Evolutionary conservation across 2,329 filamentous ascomycete species (phyloP).

Genomic region (Bipolaris sorokiniana): DNA sequence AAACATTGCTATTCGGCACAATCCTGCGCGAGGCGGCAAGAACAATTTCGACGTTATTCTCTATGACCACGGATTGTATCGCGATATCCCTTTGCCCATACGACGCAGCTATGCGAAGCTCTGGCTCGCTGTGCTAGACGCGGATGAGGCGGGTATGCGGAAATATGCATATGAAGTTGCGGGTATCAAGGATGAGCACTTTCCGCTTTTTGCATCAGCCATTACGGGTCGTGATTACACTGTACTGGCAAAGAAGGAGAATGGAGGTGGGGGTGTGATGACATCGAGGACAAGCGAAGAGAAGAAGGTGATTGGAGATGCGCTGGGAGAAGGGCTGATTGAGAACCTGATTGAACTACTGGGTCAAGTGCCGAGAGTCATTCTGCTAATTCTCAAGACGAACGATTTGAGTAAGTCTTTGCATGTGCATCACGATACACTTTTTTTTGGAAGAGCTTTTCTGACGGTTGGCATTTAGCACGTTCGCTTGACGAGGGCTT

Average conservation of each 20-base stretch:
- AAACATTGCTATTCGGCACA: slow-evolving; percentile 90
- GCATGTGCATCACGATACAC: not conserved
- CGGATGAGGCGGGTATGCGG: slow-evolving; percentile 84
- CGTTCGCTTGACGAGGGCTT: slow-evolving; percentile 90
- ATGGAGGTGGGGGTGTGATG: slow-evolving; percentile 50
- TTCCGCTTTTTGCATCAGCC: slow-evolving; percentile 92
- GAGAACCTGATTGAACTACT: slow-evolving; percentile 87
- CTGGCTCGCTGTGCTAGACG: slow-evolving; percentile 94
- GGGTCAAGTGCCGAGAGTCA: slow-evolving; percentile 86
- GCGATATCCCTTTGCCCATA: slow-evolving; percentile 80
- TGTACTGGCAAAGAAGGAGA: slow-evolving; percentile 65
- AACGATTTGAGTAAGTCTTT: slow-evolving; percentile 80
- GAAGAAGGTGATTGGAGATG: slow-evolving; percentile 83
- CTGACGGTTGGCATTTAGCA: slow-evolving; percentile 52
- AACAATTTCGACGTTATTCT: slow-evolving; percentile 91
- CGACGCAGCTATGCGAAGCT: slow-evolving; percentile 92
- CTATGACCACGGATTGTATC: slow-evolving; percentile 96
- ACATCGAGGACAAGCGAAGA: slow-evolving; percentile 71
- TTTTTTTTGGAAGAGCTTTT: not conserved
- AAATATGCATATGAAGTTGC: slow-evolving; percentile 88
- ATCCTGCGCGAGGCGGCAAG: slow-evolving; percentile 63
- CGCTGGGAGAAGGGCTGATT: slow-evolving; percentile 85
- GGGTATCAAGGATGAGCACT: slow-evolving; percentile 85
- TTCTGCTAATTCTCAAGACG: slow-evolving; percentile 94
- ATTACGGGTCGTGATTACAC: slow-evolving; percentile 93